Evolutionary conservation across 2,329 filamentous ascomycete genomes (phyloP).

Genomic region (Monilinia fructigena): DNA sequence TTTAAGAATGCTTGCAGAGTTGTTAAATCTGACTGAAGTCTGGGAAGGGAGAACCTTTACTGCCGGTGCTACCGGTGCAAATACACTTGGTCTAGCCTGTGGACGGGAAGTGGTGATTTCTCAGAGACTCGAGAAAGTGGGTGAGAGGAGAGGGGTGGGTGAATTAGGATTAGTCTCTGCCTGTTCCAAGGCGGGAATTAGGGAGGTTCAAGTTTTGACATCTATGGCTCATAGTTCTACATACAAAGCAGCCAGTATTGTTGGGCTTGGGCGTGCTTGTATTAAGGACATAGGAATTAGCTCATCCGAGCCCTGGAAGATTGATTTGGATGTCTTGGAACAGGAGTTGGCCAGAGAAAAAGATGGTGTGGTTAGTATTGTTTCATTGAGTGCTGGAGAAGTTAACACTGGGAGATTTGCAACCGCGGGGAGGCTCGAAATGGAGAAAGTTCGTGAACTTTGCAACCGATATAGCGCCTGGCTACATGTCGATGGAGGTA

Average conservation of each 20-base stretch:
- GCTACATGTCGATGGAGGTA: slow-evolving; percentile 83
- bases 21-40: slow-evolving; percentile 59
- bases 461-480: slow-evolving; percentile 75
- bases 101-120: slow-evolving; percentile 66
- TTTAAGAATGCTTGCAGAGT: slow-evolving; percentile 64
- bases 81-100: slow-evolving; percentile 64
- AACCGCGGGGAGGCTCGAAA: slow-evolving; percentile 46
- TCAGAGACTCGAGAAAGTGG: slow-evolving; percentile 39
- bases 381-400: slow-evolving; percentile 81
- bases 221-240: slow-evolving; percentile 83
- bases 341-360: slow-evolving; percentile 50
- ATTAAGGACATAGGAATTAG: slow-evolving; percentile 60
- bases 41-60: slow-evolving; percentile 80
- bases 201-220: slow-evolving; percentile 72
- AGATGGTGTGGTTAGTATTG: slow-evolving; percentile 64
- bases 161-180: slow-evolving; percentile 69
- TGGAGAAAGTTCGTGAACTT: slow-evolving; percentile 61
- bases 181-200: slow-evolving; percentile 61
- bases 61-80: slow-evolving; percentile 67
- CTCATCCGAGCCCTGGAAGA: slow-evolving; percentile 59
- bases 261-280: slow-evolving; percentile 71
- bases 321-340: slow-evolving; percentile 68
- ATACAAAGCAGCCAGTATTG: slow-evolving; percentile 75
- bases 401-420: slow-evolving; percentile 88
- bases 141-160: slow-evolving; percentile 52